Conservation (phyloP, 257 asterid genomes). For the Ballota nigra region DNA sequence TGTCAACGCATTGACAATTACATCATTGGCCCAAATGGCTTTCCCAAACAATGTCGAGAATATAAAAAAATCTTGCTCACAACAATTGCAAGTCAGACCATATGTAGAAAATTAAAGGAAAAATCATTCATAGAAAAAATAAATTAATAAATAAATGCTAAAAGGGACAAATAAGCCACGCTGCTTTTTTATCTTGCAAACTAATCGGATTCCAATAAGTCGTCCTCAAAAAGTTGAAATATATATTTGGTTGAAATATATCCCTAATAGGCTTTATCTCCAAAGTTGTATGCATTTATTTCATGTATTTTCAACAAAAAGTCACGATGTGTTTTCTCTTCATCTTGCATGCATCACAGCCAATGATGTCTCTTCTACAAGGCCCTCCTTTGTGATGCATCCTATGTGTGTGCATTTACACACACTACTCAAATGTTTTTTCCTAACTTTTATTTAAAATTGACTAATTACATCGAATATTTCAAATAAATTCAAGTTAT, state of each 20-base stretch:
- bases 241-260: slow-evolving; percentile 5
- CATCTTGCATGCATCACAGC: slow-evolving; percentile 22
- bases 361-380: slow-evolving; percentile 15
- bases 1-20: neutral
- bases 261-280: slow-evolving; percentile 19
- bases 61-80: neutral
- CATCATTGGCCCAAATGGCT: neutral
- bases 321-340: slow-evolving; percentile 16
- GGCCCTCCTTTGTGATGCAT: neutral
- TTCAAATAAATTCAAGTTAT: too few relatives aligned
- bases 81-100: neutral
- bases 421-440: too few relatives aligned
- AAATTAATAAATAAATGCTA: neutral
- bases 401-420: too few relatives aligned
- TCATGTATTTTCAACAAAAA: slow-evolving; percentile 12
- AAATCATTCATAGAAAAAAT: neutral
- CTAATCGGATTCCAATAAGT: slow-evolving; percentile 19
- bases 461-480: too few relatives aligned
- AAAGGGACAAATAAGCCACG: neutral
- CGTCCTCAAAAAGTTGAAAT: neutral
- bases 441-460: too few relatives aligned
- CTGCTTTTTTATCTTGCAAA: neutral
- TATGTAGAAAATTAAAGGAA: neutral
- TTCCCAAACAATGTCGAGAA: neutral
- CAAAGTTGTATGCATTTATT: neutral